Percentiles rank a stretch among this genome's conserved stretches.
phyloP scores from a whole-genome alignment of 2,329 filamentous ascomycete species.

The Beauveria sp. region DNA sequence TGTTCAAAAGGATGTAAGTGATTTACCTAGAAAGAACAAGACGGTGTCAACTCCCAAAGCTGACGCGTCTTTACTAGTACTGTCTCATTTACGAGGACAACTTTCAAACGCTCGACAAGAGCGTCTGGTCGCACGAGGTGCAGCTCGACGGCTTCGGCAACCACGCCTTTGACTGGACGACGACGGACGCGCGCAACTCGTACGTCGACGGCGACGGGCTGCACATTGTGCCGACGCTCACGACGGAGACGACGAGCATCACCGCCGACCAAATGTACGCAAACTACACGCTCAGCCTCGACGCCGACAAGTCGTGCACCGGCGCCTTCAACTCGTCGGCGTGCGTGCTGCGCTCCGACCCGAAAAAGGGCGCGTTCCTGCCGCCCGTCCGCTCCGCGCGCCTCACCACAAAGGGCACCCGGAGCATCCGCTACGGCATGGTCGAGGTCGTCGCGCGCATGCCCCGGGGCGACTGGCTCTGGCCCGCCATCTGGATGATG shows the following conservation, averaged over 20 bases:
- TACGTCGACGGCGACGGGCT: conserved; percentile 41
- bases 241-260: conserved; percentile 32
- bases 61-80: conserved; percentile 25
- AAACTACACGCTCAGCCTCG: conserved; percentile 38
- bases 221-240: conserved; percentile 48
- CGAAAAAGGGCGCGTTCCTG: conserved; percentile 36
- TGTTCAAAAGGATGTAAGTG: conserved; percentile 16
- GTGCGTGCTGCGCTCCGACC: conserved; percentile 36
- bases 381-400: conserved; percentile 42
- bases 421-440: conserved; percentile 38
- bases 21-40: too few relatives aligned
- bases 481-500: conserved; percentile 47
- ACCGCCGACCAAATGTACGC: conserved; percentile 30
- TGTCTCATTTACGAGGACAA: conserved; percentile 44
- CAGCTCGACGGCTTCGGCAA: conserved; percentile 37
- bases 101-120: conserved; percentile 36
- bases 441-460: conserved; percentile 48
- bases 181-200: conserved; percentile 37
- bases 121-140: conserved; percentile 43
- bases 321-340: conserved; percentile 20
- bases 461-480: conserved; percentile 47
- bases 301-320: conserved; percentile 34
- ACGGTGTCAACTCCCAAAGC: too few relatives aligned
- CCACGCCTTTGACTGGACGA: conserved; percentile 50
- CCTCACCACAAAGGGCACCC: conserved; percentile 37